Base-by-base conservation (phyloP, 352 stramenopile species). In the Pythium biforme region DNA sequence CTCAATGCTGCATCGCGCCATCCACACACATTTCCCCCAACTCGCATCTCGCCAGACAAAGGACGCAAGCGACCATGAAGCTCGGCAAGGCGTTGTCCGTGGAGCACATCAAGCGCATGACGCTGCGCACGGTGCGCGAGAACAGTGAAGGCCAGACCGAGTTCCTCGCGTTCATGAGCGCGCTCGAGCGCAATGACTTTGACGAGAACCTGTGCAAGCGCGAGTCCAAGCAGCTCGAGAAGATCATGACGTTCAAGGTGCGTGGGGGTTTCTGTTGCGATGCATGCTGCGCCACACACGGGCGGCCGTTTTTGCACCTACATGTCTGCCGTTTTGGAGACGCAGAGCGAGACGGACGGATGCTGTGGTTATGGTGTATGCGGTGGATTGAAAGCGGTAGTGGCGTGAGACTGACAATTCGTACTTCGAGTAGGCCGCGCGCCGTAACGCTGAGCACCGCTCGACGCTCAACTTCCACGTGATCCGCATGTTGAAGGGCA, bases 41-140 rank as follows among this genome's bases (percentile, higher is more conserved):
- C n/a, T n/a, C n/a, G n/a, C n/a, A n/a, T n/a, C n/a, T n/a, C n/a
- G n/a, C n/a, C n/a, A n/a, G n/a, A n/a, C n/a, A n/a, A n/a, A n/a
- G 31, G 29, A 37, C 31, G 31, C 31, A 19, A 54, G 29, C 45
- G 34, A 79, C 51, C 59, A 93, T 94, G 84, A 94, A 91, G 80
- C 79, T 94, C 56, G 68, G 78, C 45, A 86, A 84, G 66, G 81
- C 77, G 58, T 77, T 94, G 56, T 89, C 85, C 57, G 76, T 88
- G 68, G 86, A 93, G 74, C 86, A 95, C 68, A 92, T 95, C 73
- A 94, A 94, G 81, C 86, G 86, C 74, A 95, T 95, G 86, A 95
- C 86, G 70, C 77, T 91, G 77, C 86, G 86, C 66, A 92, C 86
- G 17, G 69, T 92, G 56, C 80, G 81, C 67, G 86, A 95, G 54